Percentiles rank a stretch among this genome's conserved stretches.
Evolutionary conservation across 306 rosid species (phyloP).

Genomic region (Gastrolobium bilobum): DNA sequence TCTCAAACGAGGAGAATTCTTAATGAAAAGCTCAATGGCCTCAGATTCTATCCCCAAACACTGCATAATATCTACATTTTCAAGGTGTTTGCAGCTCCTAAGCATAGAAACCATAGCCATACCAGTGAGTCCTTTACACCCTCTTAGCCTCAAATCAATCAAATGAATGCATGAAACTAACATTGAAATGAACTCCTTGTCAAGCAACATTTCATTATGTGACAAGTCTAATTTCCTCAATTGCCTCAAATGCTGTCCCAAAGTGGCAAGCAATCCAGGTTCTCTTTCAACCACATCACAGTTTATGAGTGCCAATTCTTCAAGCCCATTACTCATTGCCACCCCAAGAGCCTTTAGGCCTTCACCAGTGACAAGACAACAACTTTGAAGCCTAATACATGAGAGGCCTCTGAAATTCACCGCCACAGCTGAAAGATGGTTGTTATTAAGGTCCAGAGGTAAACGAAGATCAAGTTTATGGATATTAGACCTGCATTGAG

Average conservation of each 20-base stretch:
- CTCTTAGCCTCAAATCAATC: constrained; percentile 75
- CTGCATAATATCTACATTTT: constrained; percentile 69
- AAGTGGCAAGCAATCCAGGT: constrained; percentile 75
- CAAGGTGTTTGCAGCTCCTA: constrained; percentile 70
- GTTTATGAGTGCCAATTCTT: constrained; percentile 81
- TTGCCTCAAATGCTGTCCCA: constrained; percentile 79
- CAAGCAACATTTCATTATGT: constrained; percentile 75
- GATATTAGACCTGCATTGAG: constrained; percentile 51
- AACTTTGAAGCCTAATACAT: constrained; percentile 77
- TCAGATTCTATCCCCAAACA: constrained; percentile 68
- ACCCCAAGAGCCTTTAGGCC: constrained; percentile 71
- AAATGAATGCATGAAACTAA: constrained; percentile 69
- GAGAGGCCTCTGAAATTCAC: constrained; percentile 56
- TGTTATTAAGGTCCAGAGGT: constrained; percentile 85
- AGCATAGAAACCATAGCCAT: constrained; percentile 56
- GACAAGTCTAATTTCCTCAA: constrained; percentile 83
- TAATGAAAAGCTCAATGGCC: constrained; percentile 63
- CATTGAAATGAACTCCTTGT: constrained; percentile 81
- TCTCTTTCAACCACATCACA: constrained; percentile 91
- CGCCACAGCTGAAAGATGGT: constrained; percentile 69
- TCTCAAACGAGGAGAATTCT: constrained; percentile 63
- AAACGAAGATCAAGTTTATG: constrained; percentile 76
- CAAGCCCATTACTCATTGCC: constrained; percentile 60
- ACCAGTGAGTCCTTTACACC: constrained; percentile 69
- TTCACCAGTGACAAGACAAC: constrained; percentile 84